Evolutionary conservation across 2,329 filamentous ascomycete species (phyloP).

Genomic region (Calonectria naviculata): DNA sequence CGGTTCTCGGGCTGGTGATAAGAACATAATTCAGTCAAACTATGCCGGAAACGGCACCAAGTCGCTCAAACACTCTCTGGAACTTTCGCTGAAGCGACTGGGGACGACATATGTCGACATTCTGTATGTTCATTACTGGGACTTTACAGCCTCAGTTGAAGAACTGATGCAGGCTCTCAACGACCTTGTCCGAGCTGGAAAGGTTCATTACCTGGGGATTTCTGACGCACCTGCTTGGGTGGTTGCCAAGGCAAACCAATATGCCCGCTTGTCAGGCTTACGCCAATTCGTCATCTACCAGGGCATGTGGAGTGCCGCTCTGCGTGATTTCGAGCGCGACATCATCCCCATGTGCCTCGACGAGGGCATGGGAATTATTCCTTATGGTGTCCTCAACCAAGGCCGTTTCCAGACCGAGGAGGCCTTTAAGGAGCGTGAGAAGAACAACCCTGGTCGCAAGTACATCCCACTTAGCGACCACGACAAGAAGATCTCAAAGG

Average conservation of each 20-base stretch:
- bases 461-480: no score
- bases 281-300: constrained; percentile 70
- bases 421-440: constrained; percentile 35
- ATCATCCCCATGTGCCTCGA: constrained; percentile 56
- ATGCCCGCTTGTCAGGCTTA: constrained; percentile 76
- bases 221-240: constrained; percentile 78
- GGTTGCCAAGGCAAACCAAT: constrained; percentile 74
- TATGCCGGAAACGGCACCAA: constrained; percentile 71
- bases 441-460: no score
- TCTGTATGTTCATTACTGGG: constrained; percentile 76
- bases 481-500: no score
- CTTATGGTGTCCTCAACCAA: constrained; percentile 68
- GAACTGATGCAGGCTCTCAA: constrained; percentile 78
- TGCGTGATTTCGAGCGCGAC: constrained; percentile 54
- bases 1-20: not conserved
- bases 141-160: constrained; percentile 71
- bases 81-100: constrained; percentile 69
- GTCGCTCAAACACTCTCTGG: constrained; percentile 65
- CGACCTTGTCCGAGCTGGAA: constrained; percentile 66
- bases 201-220: constrained; percentile 74
- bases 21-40: constrained; percentile 61
- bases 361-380: constrained; percentile 64
- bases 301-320: constrained; percentile 52
- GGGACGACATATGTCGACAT: constrained; percentile 78
- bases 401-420: constrained; percentile 57